Evolutionary conservation across 2,329 filamentous ascomycete genomes (phyloP).

Genomic region (Furcasterigmium sp.): DNA sequence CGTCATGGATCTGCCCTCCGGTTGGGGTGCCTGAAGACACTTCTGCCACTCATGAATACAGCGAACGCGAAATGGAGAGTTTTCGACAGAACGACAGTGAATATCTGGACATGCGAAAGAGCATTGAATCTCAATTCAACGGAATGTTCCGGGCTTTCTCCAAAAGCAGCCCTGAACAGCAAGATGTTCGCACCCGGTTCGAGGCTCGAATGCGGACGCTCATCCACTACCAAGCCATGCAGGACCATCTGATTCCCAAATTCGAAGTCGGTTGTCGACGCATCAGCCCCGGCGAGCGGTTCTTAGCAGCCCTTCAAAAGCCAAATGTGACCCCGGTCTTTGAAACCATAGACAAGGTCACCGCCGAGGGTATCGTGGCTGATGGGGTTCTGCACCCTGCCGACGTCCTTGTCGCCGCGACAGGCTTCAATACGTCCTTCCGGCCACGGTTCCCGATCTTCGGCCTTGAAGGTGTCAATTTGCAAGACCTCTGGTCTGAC

Average conservation of each 20-base stretch:
- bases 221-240: constrained; percentile 10
- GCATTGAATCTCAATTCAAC: constrained; percentile 31
- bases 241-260: constrained; percentile 12
- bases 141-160: constrained; percentile 33
- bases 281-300: constrained; percentile 30
- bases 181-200: constrained; percentile 8
- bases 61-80: constrained; percentile 5
- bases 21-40: constrained; percentile 3
- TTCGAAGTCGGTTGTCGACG: constrained; percentile 18
- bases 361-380: constrained; percentile 16
- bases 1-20: constrained; percentile 37
- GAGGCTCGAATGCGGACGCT: constrained; percentile 11
- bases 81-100: constrained; percentile 5
- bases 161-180: constrained; percentile 18
- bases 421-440: constrained; percentile 16
- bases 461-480: constrained; percentile 10
- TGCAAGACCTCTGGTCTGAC: constrained; percentile 14
- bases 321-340: constrained; percentile 33
- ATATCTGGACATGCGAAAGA: constrained; percentile 20
- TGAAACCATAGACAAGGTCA: constrained; percentile 17
- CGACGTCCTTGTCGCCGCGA: constrained; percentile 15
- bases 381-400: constrained; percentile 13
- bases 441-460: constrained; percentile 17
- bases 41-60: not conserved
- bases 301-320: constrained; percentile 32